A percentile compares a stretch with the other conserved stretches of the same genome.
These are phyloP conservation scores for Lathyrus tuberosus DNA, from an alignment of 306 rosid genomes.

Conservation along the genomic window DNA sequence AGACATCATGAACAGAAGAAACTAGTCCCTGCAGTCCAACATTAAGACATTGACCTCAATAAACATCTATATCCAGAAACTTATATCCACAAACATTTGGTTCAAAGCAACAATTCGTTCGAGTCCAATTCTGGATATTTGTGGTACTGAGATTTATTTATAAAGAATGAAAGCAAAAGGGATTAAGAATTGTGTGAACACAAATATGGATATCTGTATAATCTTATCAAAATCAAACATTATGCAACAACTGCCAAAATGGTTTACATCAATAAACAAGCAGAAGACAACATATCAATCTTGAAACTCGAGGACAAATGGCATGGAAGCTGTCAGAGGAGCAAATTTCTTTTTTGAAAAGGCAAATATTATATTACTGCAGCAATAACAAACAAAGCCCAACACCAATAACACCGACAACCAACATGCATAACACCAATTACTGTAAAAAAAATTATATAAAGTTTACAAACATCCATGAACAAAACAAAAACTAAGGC, in stretches of 20 bases:
- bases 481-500: too few species aligned
- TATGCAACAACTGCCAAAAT: conserved; percentile 3
- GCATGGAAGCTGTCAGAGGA: not conserved
- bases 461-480: too few species aligned
- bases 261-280: not conserved
- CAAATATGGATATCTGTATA: conserved; percentile 1
- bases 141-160: not conserved
- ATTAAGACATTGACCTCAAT: conserved; percentile 31
- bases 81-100: not conserved
- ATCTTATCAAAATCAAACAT: not conserved
- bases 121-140: not conserved
- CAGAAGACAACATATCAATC: conserved; percentile 6
- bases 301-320: not conserved
- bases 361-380: too few species aligned
- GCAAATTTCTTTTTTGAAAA: too few species aligned
- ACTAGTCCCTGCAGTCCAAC: conserved; percentile 69
- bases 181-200: not conserved
- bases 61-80: conserved; percentile 7
- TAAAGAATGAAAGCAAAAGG: not conserved
- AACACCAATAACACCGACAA: too few species aligned
- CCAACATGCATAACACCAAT: too few species aligned
- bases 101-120: not conserved
- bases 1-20: conserved; percentile 16
- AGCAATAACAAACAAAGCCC: too few species aligned
- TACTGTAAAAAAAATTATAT: too few species aligned